Evolutionary conservation across 2,329 filamentous ascomycete species (phyloP).

Genomic region (Amesomyces nigricolor): DNA sequence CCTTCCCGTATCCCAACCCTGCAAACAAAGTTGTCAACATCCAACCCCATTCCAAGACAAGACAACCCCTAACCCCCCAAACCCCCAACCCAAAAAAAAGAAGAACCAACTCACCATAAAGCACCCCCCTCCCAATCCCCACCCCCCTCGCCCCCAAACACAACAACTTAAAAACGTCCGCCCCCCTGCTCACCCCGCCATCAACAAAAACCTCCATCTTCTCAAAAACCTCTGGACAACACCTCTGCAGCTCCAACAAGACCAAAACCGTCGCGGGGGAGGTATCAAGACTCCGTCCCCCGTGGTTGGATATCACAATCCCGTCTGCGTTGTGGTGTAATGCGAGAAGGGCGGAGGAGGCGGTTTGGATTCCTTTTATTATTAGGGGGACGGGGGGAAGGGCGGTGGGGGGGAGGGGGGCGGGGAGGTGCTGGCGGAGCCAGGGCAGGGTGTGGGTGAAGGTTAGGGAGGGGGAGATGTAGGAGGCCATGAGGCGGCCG

Average conservation of each 20-base stretch:
- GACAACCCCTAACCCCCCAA: neutral
- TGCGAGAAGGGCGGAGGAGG: conserved; percentile 55
- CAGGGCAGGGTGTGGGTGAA: conserved; percentile 60
- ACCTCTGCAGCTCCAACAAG: conserved; percentile 57
- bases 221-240: conserved; percentile 55
- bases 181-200: conserved; percentile 58
- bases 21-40: too few relatives aligned
- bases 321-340: conserved; percentile 58
- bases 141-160: conserved; percentile 60
- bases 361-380: conserved; percentile 66
- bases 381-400: conserved; percentile 48
- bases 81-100: neutral
- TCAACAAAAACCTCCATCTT: conserved; percentile 59
- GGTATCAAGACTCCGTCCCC: conserved; percentile 51
- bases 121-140: conserved; percentile 55
- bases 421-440: conserved; percentile 50
- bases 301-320: conserved; percentile 67
- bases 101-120: conserved; percentile 40
- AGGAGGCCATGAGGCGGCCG: conserved; percentile 49
- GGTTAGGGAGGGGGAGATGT: conserved; percentile 51
- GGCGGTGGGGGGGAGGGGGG: conserved; percentile 14
- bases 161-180: conserved; percentile 62
- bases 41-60: neutral
- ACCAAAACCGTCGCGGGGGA: conserved; percentile 51
- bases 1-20: conserved; percentile 51